Conservation (phyloP, 768 basidiomycete species). For the Mycena olivaceomarginata region DNA sequence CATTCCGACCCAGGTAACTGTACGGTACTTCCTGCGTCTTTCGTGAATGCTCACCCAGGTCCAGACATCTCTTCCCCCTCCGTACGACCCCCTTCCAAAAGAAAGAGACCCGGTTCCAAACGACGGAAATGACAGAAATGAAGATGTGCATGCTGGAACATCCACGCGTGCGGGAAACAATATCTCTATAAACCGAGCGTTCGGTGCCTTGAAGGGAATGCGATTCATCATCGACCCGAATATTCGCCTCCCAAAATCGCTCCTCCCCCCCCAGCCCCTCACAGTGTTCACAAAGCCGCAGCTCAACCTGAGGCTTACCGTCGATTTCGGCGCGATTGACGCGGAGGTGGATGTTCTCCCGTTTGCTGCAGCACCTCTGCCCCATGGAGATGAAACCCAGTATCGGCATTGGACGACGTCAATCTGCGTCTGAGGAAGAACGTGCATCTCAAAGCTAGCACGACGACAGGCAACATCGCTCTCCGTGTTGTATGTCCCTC, state of each 20-base stretch:
- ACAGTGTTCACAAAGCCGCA: not conserved
- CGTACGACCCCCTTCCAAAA: not conserved
- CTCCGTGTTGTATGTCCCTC: conserved; percentile 14
- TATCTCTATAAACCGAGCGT: conserved; percentile 12
- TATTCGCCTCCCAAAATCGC: not conserved
- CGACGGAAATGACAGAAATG: not conserved
- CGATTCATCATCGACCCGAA: conserved; percentile 23
- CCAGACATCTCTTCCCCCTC: conserved; percentile 1
- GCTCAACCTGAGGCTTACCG: conserved; percentile 8
- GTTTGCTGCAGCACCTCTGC: not conserved
- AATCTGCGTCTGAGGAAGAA: not conserved
- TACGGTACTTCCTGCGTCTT: not conserved
- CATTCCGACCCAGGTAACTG: not conserved
- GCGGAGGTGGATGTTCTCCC: conserved; percentile 23
- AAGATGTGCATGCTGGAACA: not conserved
- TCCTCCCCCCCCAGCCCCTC: not conserved
- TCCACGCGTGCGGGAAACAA: conserved; percentile 22
- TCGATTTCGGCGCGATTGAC: conserved; percentile 18
- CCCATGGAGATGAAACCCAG: not conserved
- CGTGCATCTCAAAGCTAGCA: not conserved
- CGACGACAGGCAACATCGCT: conserved; percentile 1
- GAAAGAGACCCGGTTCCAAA: too few species aligned
- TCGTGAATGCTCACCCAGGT: not conserved
- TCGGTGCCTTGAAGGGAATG: conserved; percentile 1
- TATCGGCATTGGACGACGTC: too few species aligned